phyloP scores from a whole-genome alignment of 495 filamentous ascomycete species.

The Xylaria bambusicola region DNA sequence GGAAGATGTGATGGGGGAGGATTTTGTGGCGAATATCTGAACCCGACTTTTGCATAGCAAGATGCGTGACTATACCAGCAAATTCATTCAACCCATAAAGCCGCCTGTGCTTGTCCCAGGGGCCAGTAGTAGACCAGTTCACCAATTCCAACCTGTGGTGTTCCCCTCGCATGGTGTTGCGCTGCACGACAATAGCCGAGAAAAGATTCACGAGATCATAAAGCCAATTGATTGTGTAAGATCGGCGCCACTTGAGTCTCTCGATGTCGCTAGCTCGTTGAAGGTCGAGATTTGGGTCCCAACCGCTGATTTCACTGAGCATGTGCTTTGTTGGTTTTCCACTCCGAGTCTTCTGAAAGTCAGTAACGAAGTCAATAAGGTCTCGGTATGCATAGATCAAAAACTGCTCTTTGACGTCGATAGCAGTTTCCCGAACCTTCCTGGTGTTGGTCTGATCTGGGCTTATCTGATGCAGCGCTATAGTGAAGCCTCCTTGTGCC shows the following conservation, averaged over 20 bases:
- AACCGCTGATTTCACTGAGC: conserved; percentile 38
- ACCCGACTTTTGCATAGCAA: conserved; percentile 45
- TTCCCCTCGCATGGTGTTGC: conserved; percentile 37
- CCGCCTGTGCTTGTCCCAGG: conserved; percentile 37
- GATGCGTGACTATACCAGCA: conserved; percentile 35
- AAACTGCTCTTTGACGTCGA: conserved; percentile 46
- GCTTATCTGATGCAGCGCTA: conserved; percentile 20
- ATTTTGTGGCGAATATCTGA: conserved; percentile 42
- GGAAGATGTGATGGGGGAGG: conserved; percentile 48
- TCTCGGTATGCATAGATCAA: conserved; percentile 44
- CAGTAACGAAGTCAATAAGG: conserved; percentile 48
- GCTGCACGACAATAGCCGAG: conserved; percentile 43
- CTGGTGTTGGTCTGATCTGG: conserved; percentile 12
- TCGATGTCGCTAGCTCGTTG: conserved; percentile 37
- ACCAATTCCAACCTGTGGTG: conserved; percentile 34
- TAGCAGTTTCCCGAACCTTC: conserved; percentile 16
- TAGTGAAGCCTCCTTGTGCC: conserved; percentile 28
- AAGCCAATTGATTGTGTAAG: conserved; percentile 54
- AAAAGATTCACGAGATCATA: conserved; percentile 51
- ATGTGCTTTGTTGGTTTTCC: conserved; percentile 50
- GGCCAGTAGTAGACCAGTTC: conserved; percentile 25
- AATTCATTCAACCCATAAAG: conserved; percentile 47
- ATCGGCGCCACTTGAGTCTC: conserved; percentile 45
- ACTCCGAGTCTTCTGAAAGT: conserved; percentile 47
- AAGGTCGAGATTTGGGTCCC: conserved; percentile 48